Conservation (phyloP, 352 stramenopile genomes). For the Phytophthora crassamura region DNA sequence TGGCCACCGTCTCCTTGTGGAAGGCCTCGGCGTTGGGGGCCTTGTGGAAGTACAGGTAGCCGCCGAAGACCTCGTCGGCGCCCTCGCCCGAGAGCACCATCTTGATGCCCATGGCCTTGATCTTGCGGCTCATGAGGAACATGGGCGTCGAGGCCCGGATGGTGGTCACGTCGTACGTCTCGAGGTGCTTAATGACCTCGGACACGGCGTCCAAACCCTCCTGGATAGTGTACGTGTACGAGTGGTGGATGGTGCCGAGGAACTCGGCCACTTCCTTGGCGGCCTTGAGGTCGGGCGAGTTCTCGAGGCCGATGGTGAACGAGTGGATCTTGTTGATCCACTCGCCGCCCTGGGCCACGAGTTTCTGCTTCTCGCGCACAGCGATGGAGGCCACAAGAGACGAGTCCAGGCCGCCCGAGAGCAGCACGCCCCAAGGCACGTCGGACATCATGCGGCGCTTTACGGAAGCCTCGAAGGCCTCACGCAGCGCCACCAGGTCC, state of each 20-base stretch:
- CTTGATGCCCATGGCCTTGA: constrained; percentile 99
- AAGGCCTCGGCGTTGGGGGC: constrained; percentile 93
- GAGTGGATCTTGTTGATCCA: constrained; percentile 97
- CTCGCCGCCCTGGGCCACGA: constrained; percentile 76
- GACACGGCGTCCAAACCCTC: constrained; percentile 97
- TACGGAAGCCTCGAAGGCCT: constrained; percentile 95
- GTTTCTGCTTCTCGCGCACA: constrained; percentile 92
- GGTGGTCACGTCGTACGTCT: constrained; percentile 99
- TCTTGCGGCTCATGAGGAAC: constrained; percentile 99
- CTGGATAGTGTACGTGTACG: constrained; percentile 99
- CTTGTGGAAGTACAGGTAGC: constrained; percentile 99
- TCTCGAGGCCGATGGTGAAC: constrained; percentile 98
- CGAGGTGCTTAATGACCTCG: constrained; percentile 97
- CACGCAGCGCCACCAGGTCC: constrained; percentile 81
- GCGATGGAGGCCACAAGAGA: constrained; percentile 98
- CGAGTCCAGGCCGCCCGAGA: constrained; percentile 98
- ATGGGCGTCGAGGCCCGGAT: constrained; percentile 99
- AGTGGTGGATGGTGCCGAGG: constrained; percentile 98
- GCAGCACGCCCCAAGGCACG: constrained; percentile 98
- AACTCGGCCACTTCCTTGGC: constrained; percentile 97
- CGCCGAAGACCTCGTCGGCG: constrained; percentile 98
- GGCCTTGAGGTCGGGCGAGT: constrained; percentile 96
- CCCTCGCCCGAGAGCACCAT: constrained; percentile 99
- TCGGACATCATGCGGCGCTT: constrained; percentile 99
- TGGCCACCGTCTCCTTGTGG: constrained; percentile 95